A percentile compares a stretch with the other conserved stretches of the same genome.
Conservation (phyloP, 2,329 filamentous ascomycete genomes). For the Xenosphaeropsis pyriputrescens region DNA sequence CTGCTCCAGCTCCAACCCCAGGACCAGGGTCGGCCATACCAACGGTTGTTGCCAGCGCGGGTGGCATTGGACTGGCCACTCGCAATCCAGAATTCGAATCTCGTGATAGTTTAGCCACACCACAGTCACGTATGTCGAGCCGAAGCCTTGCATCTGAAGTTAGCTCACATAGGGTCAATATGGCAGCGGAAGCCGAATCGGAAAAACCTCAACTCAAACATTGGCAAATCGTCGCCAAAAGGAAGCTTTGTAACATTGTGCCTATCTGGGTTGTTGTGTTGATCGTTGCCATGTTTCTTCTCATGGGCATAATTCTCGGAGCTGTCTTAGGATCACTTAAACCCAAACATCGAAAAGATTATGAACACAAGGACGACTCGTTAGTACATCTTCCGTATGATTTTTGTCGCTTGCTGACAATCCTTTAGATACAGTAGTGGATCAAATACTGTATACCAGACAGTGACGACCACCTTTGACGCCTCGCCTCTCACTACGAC, state of each 20-base stretch:
- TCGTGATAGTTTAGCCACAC: conserved; percentile 34
- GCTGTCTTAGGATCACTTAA: conserved; percentile 17
- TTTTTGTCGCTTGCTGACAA: background rate
- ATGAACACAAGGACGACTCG: conserved; percentile 7
- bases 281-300: conserved; percentile 33
- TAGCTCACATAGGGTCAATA: conserved; percentile 39
- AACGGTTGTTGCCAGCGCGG: conserved; percentile 27
- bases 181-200: conserved; percentile 25
- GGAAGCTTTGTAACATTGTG: conserved; percentile 40
- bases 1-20: conserved; percentile 7
- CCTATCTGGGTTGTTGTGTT: conserved; percentile 47
- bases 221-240: conserved; percentile 38
- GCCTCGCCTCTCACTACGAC: conserved; percentile 31
- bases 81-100: conserved; percentile 48
- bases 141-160: conserved; percentile 34
- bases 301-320: conserved; percentile 42
- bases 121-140: conserved; percentile 33
- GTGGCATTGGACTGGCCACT: conserved; percentile 44
- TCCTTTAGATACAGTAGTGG: background rate
- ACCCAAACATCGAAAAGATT: conserved; percentile 1
- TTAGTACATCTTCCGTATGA: conserved; percentile 2
- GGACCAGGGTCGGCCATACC: conserved; percentile 3
- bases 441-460: conserved; percentile 2
- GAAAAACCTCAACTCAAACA: conserved; percentile 32
- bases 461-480: conserved; percentile 27